Evolutionary conservation across 768 basidiomycete species (phyloP), one percentile per base, ranked within the genome.

Genomic region (Serendipita vermifera): DNA sequence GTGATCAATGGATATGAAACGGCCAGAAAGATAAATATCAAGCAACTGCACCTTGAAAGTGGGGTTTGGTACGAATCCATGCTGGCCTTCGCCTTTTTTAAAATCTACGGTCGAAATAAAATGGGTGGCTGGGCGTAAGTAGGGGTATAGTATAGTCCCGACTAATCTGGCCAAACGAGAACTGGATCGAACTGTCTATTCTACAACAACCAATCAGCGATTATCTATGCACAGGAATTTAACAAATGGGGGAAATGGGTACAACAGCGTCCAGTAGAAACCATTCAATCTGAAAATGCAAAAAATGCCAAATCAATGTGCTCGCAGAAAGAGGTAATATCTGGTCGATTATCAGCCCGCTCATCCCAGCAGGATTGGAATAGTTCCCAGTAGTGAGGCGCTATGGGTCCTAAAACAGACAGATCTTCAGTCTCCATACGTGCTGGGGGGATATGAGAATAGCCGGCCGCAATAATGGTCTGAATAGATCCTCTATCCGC

Each of bases 41-140:
- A 58, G 38, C 17, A n/a, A 3, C 38, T 68, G 59, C 22, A 86
- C 86, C 85, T 88, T 20, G 86, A 80, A 33, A 89, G 76, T 2
- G 86, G 87, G 2, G 85, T 87, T 64, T 87, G 86, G 61, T 89
- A 89, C 1, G 78, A 81, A 62, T 87, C 58, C 61, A 60, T 62
- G 3, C 32, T 59, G 46, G 35, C 9, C 9, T 36, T 36, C 46
- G 22, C 5, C 31, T 51, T 6, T 26, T 51, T n/a, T n/a, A n/a
- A n/a, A n/a, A n/a, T n/a, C 29, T 3, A 3, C 22, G 46, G 29
- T 22, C 9, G 15, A 41, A 41, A n/a, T 20, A 15, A 51, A 29
- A 26, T 15, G n/a, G n/a, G n/a, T n/a, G 46, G n/a, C 29, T 51
- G 46, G 46, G 46, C 46, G 46, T 51, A 51, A 51, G 24, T n/a